Conservation (phyloP, 352 stramenopile genomes). For the Phytophthora foliorum region DNA sequence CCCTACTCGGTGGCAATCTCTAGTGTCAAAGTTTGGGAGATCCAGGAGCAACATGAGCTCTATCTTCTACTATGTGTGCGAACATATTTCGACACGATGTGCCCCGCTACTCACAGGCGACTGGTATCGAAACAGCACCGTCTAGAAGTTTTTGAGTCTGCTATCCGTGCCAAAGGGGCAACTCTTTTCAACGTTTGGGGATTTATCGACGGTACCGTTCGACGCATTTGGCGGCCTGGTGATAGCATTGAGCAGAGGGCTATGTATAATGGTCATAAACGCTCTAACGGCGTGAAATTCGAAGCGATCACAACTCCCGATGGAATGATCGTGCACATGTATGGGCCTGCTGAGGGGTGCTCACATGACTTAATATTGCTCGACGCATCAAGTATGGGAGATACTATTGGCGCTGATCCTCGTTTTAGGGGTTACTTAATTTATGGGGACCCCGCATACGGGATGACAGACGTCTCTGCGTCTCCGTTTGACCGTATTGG, state of each 20-base stretch:
- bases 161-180: neutral
- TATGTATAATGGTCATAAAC: conserved; percentile 6
- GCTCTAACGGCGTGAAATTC: neutral
- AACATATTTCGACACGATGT: neutral
- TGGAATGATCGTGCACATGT: conserved; percentile 1
- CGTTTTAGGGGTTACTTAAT: conserved; percentile 4
- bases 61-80: conserved; percentile 6
- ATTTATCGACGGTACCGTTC: conserved; percentile 4
- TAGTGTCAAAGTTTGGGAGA: conserved; percentile 2
- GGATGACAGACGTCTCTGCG: conserved; percentile 5
- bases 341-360: neutral
- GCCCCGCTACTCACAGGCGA: neutral
- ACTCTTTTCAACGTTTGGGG: neutral
- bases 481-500: conserved; percentile 6
- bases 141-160: neutral
- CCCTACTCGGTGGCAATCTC: conserved; percentile 7
- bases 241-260: neutral
- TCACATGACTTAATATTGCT: conserved; percentile 3
- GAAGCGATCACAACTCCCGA: conserved; percentile 1
- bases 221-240: neutral
- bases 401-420: neutral
- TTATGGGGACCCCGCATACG: conserved; percentile 13
- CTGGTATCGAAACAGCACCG: conserved; percentile 3
- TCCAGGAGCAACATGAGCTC: neutral
- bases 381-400: neutral